A percentile compares a stretch with the other conserved stretches of the same genome.
Conservation (phyloP, 371 early-diverging fungal genomes). For the Mortierella sp. region DNA sequence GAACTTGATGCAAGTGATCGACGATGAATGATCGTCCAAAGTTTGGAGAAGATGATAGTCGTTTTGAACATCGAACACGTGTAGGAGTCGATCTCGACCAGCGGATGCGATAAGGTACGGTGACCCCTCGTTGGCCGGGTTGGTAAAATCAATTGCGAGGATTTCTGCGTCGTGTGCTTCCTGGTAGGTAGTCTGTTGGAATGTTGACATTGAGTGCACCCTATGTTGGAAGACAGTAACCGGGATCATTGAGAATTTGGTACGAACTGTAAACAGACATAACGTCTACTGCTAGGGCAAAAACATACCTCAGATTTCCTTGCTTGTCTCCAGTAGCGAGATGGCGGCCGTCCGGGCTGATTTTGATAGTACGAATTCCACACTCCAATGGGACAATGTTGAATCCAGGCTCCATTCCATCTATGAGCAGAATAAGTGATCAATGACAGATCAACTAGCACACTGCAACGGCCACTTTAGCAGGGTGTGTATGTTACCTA, state of each 20-base stretch:
- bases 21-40: constrained; percentile 88
- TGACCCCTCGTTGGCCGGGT: constrained; percentile 24
- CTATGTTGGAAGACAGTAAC: constrained; percentile 28
- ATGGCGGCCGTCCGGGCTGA: constrained; percentile 74
- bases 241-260: background rate
- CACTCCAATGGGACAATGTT: constrained; percentile 56
- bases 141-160: constrained; percentile 78
- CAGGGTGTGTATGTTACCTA: constrained; percentile 18
- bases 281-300: background rate
- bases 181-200: constrained; percentile 72
- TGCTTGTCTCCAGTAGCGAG: constrained; percentile 83
- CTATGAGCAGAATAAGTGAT: constrained; percentile 1
- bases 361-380: constrained; percentile 76
- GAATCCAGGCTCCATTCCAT: constrained; percentile 38
- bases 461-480: too few relatives aligned
- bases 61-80: constrained; percentile 76
- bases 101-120: constrained; percentile 78
- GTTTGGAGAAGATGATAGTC: constrained; percentile 78
- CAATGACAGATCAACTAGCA: background rate
- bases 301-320: constrained; percentile 70
- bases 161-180: constrained; percentile 91
- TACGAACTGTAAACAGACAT: background rate
- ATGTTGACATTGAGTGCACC: constrained; percentile 67
- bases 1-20: constrained; percentile 82
- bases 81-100: constrained; percentile 83